Conservation (phyloP, 257 asterid genomes). For the Cordia subcordata region DNA sequence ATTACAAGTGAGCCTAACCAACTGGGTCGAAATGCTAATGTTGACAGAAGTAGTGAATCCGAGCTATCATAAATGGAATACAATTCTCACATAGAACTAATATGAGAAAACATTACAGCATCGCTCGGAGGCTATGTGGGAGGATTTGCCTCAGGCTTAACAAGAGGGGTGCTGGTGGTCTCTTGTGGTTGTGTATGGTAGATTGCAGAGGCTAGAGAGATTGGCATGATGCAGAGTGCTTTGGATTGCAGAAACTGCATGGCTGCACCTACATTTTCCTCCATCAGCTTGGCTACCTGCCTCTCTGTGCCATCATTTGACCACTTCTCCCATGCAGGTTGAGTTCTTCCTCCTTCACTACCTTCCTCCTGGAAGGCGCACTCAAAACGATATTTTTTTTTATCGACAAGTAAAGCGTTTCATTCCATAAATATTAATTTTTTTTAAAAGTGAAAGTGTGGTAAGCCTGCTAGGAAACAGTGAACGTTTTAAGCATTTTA, state of each 20-base stretch:
- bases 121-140: constrained; percentile 38
- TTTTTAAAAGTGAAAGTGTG: too few species aligned
- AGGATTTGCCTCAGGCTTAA: constrained; percentile 68
- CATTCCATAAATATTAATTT: too few species aligned
- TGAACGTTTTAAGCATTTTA: background rate
- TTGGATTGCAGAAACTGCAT: constrained; percentile 97
- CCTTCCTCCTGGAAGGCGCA: constrained; percentile 55
- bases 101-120: too few species aligned
- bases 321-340: constrained; percentile 99
- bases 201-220: constrained; percentile 91
- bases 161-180: constrained; percentile 23
- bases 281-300: constrained; percentile 97
- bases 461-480: too few species aligned
- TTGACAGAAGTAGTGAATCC: too few species aligned
- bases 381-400: too few species aligned
- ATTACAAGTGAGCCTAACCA: too few species aligned
- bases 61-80: too few species aligned
- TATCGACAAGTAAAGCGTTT: too few species aligned
- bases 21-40: too few species aligned
- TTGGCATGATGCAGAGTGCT: constrained; percentile 96
- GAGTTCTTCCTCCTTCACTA: constrained; percentile 53
- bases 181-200: constrained; percentile 80
- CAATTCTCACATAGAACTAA: too few species aligned
- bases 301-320: constrained; percentile 95
- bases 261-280: constrained; percentile 95